A percentile compares a stretch with the other conserved stretches of the same genome.
phyloP scores from a whole-genome alignment of 352 stramenopile genomes.

The Pythium aquatile region DNA sequence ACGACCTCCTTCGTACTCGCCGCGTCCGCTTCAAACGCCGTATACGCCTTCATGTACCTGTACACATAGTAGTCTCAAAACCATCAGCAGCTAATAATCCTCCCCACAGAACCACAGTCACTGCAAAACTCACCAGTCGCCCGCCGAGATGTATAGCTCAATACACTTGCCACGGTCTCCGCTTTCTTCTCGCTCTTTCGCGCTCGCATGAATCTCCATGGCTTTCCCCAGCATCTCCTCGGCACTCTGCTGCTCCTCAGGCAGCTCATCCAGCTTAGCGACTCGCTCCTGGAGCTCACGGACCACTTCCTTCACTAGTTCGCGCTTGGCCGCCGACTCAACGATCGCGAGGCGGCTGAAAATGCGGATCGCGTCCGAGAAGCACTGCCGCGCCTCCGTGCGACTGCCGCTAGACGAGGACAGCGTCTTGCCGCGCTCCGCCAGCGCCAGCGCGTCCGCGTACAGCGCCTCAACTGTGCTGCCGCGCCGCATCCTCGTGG shows the following conservation, averaged over 20 bases:
- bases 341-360: conserved; percentile 67
- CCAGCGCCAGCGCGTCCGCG: conserved; percentile 55
- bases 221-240: conserved; percentile 16
- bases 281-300: conserved; percentile 50
- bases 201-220: conserved; percentile 25
- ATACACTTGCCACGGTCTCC: conserved; percentile 24
- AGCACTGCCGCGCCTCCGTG: conserved; percentile 37
- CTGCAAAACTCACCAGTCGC: conserved; percentile 23
- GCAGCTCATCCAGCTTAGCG: conserved; percentile 39
- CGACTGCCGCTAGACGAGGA: conserved; percentile 1
- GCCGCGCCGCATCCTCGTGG: conserved; percentile 15
- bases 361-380: conserved; percentile 57
- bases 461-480: conserved; percentile 57
- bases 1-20: conserved; percentile 35
- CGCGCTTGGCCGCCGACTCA: conserved; percentile 70
- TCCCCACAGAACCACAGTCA: conserved; percentile 23
- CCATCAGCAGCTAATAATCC: background rate
- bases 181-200: conserved; percentile 14
- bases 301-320: conserved; percentile 54
- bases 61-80: background rate
- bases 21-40: conserved; percentile 36
- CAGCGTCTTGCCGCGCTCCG: conserved; percentile 43
- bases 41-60: conserved; percentile 67
- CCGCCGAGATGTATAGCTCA: conserved; percentile 55
- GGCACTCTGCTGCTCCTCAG: background rate